A percentile compares a stretch with the other conserved stretches of the same genome.
Evolutionary conservation across 768 basidiomycete genomes (phyloP).

Genomic region (Fibroporia radiculosa): DNA sequence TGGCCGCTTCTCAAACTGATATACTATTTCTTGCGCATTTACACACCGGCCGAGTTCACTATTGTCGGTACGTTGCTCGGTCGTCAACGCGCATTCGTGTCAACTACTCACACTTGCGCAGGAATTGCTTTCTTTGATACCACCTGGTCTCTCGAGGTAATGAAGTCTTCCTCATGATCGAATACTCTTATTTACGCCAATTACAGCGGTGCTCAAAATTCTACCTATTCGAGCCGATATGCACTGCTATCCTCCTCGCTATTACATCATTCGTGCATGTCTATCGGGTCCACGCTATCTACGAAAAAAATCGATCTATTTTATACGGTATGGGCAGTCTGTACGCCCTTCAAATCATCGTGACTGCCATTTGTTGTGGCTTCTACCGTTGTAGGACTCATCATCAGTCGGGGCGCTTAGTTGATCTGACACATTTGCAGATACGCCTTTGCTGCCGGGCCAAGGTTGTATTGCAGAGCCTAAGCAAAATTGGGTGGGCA

Average conservation of each 20-base stretch:
- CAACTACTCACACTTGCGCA: slow-evolving; percentile 18
- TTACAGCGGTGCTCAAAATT: slow-evolving; percentile 55
- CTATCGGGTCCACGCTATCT: slow-evolving; percentile 74
- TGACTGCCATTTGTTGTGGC: slow-evolving; percentile 67
- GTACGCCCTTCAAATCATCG: slow-evolving; percentile 59
- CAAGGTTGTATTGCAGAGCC: slow-evolving; percentile 88
- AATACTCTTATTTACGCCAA: slow-evolving; percentile 1
- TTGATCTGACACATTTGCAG: slow-evolving; percentile 24
- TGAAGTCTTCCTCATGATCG: no score
- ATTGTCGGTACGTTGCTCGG: slow-evolving; percentile 47
- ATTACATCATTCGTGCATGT: slow-evolving; percentile 65
- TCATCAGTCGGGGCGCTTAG: slow-evolving; percentile 3
- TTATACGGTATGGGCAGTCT: slow-evolving; percentile 50
- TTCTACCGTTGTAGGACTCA: slow-evolving; percentile 58
- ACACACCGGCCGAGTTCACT: slow-evolving; percentile 76
- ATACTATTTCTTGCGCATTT: slow-evolving; percentile 65
- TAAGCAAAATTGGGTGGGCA: slow-evolving; percentile 70
- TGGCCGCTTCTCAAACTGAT: slow-evolving; percentile 78
- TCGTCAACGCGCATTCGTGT: neutral
- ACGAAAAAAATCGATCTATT: slow-evolving; percentile 52
- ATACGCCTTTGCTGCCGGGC: slow-evolving; percentile 59
- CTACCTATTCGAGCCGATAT: slow-evolving; percentile 82
- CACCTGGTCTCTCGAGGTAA: slow-evolving; percentile 47
- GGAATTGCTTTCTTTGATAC: slow-evolving; percentile 84
- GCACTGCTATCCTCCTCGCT: slow-evolving; percentile 75